Evolutionary conservation across 208 protist genomes (phyloP), one percentile per base, ranked within the genome.

Genomic region (Crithidia fasciculata): DNA sequence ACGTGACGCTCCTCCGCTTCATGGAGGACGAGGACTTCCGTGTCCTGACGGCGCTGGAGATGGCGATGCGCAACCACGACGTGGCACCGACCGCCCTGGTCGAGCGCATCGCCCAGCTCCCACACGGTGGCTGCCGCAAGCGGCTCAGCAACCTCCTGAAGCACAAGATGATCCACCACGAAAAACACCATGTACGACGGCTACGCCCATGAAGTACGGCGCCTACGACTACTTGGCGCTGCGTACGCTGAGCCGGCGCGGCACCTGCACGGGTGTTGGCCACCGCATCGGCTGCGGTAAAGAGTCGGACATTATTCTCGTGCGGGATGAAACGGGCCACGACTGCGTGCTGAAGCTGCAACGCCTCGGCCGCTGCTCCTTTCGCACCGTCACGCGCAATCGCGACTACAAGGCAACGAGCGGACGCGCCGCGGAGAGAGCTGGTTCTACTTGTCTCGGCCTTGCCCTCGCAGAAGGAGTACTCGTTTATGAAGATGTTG

Each of bases 61-160:
- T 99, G 95, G 97, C 98, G 37, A 99, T 99, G 97, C 98, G 98
- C 44, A 99, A 99, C 80, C 99, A 99, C 87, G 98, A 99, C 59
- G 76, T 99, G 3, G 98, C 98, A 0, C 98, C 99, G 0, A 89
- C 89, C 0, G 81, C 81, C 37, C 85, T 99, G 2, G 93, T 99
- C 63, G 89, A 96, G 41, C 86, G 83, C 55, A 98, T 99, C 73
- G 95, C 98, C 2, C 92, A 94, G 58, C 88, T 99, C 5, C 96
- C 92, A 41, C 91, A 94, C 64, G 97, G 98, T 43, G 97, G 95
- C n/a, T 90, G 83, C 60, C 86, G 91, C 63, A 99, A 98, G 77
- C 72, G 95, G 3, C 86, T 99, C 6, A 76, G 81, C 57, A 85
- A 82, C 44, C 76, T 99, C 15, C 83, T 98, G 36, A 97, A 96